Percentiles rank a stretch among this genome's conserved stretches.
Conservation (phyloP, 2,329 filamentous ascomycete species). For the Microdochium trichocladiopsis region DNA sequence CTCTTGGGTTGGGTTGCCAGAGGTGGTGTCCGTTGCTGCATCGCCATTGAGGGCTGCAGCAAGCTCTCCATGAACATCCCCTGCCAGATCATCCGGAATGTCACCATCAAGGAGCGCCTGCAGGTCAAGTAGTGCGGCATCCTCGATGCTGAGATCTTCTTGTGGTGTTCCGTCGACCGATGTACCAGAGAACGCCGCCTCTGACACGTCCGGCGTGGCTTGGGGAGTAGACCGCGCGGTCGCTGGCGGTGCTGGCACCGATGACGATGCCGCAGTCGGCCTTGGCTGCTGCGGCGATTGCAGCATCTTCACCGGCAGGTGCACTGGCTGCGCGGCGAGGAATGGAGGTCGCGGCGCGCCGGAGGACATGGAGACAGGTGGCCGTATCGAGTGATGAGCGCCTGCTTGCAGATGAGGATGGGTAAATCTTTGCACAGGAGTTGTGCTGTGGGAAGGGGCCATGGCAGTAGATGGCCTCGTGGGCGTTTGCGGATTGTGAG, state of each 20-base stretch:
- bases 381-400: neutral
- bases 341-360: neutral
- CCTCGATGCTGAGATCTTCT: slow-evolving; percentile 15
- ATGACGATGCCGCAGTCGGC: neutral
- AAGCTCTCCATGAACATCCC: neutral
- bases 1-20: neutral
- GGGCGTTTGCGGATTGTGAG: slow-evolving; percentile 15
- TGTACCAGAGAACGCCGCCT: neutral
- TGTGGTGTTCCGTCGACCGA: slow-evolving; percentile 4
- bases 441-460: slow-evolving; percentile 1
- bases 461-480: neutral
- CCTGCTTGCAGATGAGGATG: neutral
- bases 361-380: neutral
- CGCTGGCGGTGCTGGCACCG: neutral
- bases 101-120: slow-evolving; percentile 15
- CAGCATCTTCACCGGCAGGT: neutral
- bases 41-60: neutral
- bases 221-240: neutral
- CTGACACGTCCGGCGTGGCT: neutral
- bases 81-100: neutral
- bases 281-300: neutral
- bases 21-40: neutral
- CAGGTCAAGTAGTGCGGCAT: slow-evolving; percentile 17
- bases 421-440: neutral
- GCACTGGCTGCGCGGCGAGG: neutral